Percentiles rank a stretch among this genome's conserved stretches.
Evolutionary conservation across 1,139 yeast genomes (phyloP).

Genomic region (Zygoascus sp.): DNA sequence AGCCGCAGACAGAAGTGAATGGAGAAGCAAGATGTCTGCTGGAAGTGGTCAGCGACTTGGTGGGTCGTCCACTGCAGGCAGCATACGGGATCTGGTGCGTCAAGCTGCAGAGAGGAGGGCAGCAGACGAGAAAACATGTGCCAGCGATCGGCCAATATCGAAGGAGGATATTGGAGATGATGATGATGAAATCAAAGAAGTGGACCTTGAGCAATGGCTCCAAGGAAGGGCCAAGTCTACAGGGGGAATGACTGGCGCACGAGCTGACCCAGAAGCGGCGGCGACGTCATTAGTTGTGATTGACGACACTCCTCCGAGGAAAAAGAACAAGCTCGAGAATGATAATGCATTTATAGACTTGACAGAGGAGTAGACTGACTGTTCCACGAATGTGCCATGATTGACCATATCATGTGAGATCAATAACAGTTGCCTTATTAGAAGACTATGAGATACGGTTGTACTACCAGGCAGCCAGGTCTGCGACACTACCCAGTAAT

Average conservation of each 20-base stretch:
- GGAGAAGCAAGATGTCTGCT: constrained; percentile 20
- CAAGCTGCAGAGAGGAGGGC: constrained; percentile 66
- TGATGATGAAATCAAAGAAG: constrained; percentile 16
- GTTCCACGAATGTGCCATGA: too few relatives aligned
- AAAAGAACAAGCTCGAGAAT: background rate
- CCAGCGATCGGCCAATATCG: constrained; percentile 13
- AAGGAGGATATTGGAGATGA: constrained; percentile 18
- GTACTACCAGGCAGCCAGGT: too few relatives aligned
- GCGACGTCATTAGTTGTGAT: background rate
- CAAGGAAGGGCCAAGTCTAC: background rate
- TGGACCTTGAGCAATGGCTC: constrained; percentile 6
- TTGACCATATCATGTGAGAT: too few relatives aligned
- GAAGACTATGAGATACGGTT: too few relatives aligned
- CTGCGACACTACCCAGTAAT: too few relatives aligned
- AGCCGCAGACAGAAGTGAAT: constrained; percentile 20
- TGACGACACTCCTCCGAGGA: background rate
- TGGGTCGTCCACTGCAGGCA: constrained; percentile 5
- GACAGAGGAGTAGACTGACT: constrained; percentile 15
- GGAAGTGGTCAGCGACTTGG: constrained; percentile 29
- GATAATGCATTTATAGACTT: constrained; percentile 16
- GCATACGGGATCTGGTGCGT: constrained; percentile 47
- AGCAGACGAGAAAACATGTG: constrained; percentile 57
- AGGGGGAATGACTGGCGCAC: too few relatives aligned
- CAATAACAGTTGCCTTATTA: too few relatives aligned
- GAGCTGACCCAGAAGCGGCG: background rate